These are phyloP conservation scores for Arthrobotrys sinensis DNA, from an alignment of 2,329 filamentous ascomycete species.

Conservation along the genomic window DNA sequence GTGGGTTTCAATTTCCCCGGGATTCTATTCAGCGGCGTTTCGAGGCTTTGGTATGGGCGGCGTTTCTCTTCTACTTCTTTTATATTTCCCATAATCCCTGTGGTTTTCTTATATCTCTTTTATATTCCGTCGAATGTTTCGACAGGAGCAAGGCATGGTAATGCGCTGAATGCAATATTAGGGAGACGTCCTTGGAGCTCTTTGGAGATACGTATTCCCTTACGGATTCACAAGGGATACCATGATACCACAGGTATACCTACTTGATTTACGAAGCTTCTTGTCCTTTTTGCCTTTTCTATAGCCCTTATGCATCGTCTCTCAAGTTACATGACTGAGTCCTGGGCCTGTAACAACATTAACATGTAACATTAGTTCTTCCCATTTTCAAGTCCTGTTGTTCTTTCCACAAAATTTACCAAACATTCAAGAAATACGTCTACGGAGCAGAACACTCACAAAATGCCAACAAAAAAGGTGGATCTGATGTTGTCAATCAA, in stretches of 20 bases:
- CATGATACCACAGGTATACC: conserved; percentile 10
- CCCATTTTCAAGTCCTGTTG: conserved; percentile 7
- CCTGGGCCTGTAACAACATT: conserved; percentile 60
- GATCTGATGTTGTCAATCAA: conserved; percentile 9
- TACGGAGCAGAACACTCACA: background rate
- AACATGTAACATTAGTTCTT: conserved; percentile 54
- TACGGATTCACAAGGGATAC: background rate
- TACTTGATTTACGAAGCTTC: background rate
- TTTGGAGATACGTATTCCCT: background rate
- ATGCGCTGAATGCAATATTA: conserved; percentile 9
- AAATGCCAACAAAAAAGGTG: conserved; percentile 9
- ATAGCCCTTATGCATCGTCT: conserved; percentile 32
- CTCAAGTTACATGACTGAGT: conserved; percentile 31
- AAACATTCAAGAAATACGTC: background rate
- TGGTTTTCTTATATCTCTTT: conserved; percentile 18
- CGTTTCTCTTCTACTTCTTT: conserved; percentile 32
- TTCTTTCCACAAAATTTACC: background rate
- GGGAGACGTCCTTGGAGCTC: background rate
- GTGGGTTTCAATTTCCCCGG: conserved; percentile 40
- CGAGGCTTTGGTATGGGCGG: conserved; percentile 32
- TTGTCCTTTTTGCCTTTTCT: background rate
- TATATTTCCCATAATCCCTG: conserved; percentile 13
- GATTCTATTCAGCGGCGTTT: conserved; percentile 49
- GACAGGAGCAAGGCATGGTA: conserved; percentile 17
- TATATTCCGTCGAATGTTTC: conserved; percentile 14